Evolutionary conservation across 768 basidiomycete genomes (phyloP).

Genomic region (Pleurotus tuoliensis): DNA sequence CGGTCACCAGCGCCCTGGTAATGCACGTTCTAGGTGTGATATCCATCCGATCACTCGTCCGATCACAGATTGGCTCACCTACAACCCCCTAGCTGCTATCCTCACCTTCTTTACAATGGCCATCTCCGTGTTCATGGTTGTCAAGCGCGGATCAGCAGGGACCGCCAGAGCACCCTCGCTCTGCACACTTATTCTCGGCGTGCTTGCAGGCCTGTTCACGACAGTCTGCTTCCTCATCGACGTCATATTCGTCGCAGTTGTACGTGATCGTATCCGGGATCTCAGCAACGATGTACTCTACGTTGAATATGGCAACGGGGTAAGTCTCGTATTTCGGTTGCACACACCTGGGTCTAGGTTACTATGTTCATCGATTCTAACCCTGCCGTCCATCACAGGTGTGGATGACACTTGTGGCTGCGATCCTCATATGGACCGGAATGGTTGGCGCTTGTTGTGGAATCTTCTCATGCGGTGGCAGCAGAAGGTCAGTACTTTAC

Average conservation of each 20-base stretch:
- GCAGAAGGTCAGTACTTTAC: conserved; percentile 11
- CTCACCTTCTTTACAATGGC: conserved; percentile 49
- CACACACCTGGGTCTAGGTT: neutral
- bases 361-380: neutral
- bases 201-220: conserved; percentile 40
- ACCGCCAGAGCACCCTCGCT: conserved; percentile 34
- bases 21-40: conserved; percentile 50
- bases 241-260: conserved; percentile 43
- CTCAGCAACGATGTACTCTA: conserved; percentile 35
- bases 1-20: conserved; percentile 45
- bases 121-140: conserved; percentile 41
- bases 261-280: conserved; percentile 37
- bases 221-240: conserved; percentile 53
- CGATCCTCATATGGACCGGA: conserved; percentile 44
- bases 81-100: conserved; percentile 33
- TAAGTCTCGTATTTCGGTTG: conserved; percentile 18
- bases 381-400: conserved; percentile 25
- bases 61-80: too few species aligned
- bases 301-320: conserved; percentile 48
- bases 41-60: too few species aligned
- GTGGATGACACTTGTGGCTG: conserved; percentile 53
- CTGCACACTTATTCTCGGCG: conserved; percentile 30
- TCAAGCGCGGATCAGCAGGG: conserved; percentile 33
- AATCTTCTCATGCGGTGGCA: conserved; percentile 22
- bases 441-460: conserved; percentile 32